phyloP scores from a whole-genome alignment of 163 green algal species.

The Scenedesmus sp. region DNA sequence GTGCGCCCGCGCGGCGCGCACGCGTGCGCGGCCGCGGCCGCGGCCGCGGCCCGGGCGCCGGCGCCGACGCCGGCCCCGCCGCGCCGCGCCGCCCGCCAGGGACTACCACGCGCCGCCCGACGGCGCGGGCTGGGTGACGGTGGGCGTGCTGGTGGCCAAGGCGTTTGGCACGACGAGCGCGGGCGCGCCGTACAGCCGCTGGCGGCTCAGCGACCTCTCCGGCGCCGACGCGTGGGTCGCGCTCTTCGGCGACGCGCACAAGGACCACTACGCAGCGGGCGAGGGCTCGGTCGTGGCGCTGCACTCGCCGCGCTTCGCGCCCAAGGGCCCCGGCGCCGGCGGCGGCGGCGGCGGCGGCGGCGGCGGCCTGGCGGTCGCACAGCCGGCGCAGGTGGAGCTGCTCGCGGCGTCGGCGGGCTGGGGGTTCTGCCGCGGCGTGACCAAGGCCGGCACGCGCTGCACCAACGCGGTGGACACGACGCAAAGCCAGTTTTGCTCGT shows the following conservation, averaged over 20 bases:
- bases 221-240: conserved; percentile 12
- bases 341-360: conserved; percentile 23
- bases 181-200: neutral
- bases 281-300: conserved; percentile 18
- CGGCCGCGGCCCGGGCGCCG: neutral
- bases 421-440: conserved; percentile 39
- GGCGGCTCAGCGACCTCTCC: conserved; percentile 20
- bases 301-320: conserved; percentile 9
- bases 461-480: conserved; percentile 37
- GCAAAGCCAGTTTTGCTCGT: conserved; percentile 36
- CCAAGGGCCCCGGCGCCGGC: conserved; percentile 16
- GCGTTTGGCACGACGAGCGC: conserved; percentile 5
- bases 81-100: conserved; percentile 1
- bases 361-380: conserved; percentile 23
- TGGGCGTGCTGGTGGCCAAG: conserved; percentile 39
- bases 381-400: conserved; percentile 28
- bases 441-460: conserved; percentile 25
- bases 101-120: neutral
- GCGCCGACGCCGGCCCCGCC: neutral
- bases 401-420: conserved; percentile 19
- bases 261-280: conserved; percentile 29
- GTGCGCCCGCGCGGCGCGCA: conserved; percentile 6
- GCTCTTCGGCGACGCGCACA: conserved; percentile 40
- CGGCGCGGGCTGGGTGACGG: conserved; percentile 21
- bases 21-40: no score